These are phyloP conservation scores for Pythium dissimile DNA, from an alignment of 352 stramenopile species.

Conservation along the genomic window DNA sequence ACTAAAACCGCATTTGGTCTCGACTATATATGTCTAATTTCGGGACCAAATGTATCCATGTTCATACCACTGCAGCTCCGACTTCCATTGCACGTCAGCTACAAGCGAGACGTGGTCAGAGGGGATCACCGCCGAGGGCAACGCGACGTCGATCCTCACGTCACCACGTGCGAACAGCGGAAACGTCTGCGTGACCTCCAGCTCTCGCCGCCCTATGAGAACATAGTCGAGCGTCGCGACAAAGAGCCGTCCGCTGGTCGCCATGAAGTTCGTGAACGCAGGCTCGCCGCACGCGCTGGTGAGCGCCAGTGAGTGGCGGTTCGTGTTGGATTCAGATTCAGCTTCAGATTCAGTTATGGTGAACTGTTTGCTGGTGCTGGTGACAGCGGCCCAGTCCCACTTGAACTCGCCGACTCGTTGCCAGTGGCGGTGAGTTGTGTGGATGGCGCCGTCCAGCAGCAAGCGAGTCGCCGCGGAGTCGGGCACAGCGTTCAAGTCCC, in stretches of 20 bases:
- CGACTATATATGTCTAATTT: background rate
- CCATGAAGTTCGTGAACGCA: constrained; percentile 69
- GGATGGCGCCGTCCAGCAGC: constrained; percentile 42
- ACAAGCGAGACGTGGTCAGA: constrained; percentile 81
- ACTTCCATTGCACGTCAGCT: constrained; percentile 50
- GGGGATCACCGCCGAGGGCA: constrained; percentile 67
- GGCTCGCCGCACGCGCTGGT: constrained; percentile 55
- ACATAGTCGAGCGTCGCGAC: constrained; percentile 74
- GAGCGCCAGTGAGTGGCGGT: constrained; percentile 36
- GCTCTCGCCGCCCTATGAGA: constrained; percentile 30
- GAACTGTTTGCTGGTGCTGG: constrained; percentile 5
- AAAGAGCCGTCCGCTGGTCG: constrained; percentile 27
- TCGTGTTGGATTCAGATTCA: no score
- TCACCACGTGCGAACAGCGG: constrained; percentile 58
- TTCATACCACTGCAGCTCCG: background rate
- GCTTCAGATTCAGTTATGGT: no score
- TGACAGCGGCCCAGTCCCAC: constrained; percentile 29
- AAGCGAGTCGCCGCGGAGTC: constrained; percentile 42
- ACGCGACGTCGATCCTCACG: constrained; percentile 48
- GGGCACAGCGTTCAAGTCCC: constrained; percentile 67
- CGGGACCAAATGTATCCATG: background rate
- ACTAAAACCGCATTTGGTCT: no score
- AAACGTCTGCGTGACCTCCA: constrained; percentile 48
- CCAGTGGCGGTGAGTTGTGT: constrained; percentile 53
- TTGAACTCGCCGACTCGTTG: constrained; percentile 41